Conservation (phyloP, 495 filamentous ascomycete species). For the Glarea lozoyensis region DNA sequence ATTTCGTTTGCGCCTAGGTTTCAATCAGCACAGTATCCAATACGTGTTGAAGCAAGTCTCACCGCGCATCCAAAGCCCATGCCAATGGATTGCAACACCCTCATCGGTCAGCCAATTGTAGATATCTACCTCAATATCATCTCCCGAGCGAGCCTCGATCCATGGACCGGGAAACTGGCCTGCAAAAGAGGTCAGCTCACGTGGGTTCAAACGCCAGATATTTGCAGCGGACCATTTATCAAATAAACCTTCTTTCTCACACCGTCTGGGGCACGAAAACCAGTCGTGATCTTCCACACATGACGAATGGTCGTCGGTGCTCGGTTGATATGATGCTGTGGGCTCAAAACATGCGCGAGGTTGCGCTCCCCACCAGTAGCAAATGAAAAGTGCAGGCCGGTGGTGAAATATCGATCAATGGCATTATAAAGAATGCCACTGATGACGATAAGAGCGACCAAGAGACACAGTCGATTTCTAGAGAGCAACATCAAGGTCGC, state of each 20-base stretch:
- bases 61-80: conserved; percentile 37
- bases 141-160: conserved; percentile 12
- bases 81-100: conserved; percentile 46
- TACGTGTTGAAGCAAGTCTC: too few species aligned
- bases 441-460: too few species aligned
- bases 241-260: conserved; percentile 31
- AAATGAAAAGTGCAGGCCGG: too few species aligned
- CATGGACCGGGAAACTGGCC: conserved; percentile 9
- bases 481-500: too few species aligned
- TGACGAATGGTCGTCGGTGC: conserved; percentile 24
- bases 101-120: too few species aligned
- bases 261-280: conserved; percentile 30
- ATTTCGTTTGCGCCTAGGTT: conserved; percentile 55
- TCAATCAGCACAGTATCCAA: too few species aligned
- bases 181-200: background rate
- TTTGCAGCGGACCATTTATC: background rate
- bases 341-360: too few species aligned
- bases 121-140: conserved; percentile 6
- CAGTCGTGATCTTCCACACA: conserved; percentile 28
- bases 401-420: too few species aligned
- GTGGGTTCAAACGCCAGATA: background rate
- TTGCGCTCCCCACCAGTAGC: too few species aligned
- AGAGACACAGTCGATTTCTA: too few species aligned
- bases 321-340: conserved; percentile 32
- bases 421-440: too few species aligned